These are phyloP conservation scores for Pestalotiopsis sp. DNA, from an alignment of 2,329 filamentous ascomycete species.

Conservation along the genomic window DNA sequence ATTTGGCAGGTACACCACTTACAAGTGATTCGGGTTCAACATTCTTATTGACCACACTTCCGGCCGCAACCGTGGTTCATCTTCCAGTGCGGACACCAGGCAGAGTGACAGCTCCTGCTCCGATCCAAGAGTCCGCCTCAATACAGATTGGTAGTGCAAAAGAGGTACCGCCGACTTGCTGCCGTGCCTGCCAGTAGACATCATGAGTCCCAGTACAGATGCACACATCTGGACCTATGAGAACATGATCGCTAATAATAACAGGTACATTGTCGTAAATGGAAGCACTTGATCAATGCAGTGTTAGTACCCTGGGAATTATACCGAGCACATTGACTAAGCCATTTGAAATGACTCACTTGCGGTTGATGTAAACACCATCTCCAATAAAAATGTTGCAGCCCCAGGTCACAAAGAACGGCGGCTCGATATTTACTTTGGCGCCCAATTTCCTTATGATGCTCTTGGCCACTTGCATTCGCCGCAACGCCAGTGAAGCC, in stretches of 20 bases:
- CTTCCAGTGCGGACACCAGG: slow-evolving; percentile 1
- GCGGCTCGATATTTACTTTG: slow-evolving; percentile 59
- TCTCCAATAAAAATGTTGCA: slow-evolving; percentile 63
- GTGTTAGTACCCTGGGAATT: background rate
- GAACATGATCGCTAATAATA: background rate
- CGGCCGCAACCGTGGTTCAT: background rate
- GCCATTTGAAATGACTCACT: slow-evolving; percentile 27
- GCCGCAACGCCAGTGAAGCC: slow-evolving; percentile 36
- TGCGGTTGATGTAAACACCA: slow-evolving; percentile 65
- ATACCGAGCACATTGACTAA: background rate
- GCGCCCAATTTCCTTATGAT: slow-evolving; percentile 51
- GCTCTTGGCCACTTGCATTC: slow-evolving; percentile 25
- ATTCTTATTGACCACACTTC: slow-evolving; percentile 3
- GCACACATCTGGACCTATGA: background rate
- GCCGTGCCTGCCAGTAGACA: background rate
- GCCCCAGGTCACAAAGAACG: slow-evolving; percentile 64
- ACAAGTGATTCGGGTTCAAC: slow-evolving; percentile 7
- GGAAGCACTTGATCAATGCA: background rate
- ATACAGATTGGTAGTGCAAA: background rate
- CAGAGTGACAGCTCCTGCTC: background rate
- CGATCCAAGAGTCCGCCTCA: slow-evolving; percentile 5
- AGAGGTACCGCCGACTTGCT: background rate
- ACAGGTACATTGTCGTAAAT: slow-evolving; percentile 8
- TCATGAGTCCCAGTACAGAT: slow-evolving; percentile 3
- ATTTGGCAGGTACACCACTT: slow-evolving; percentile 8